Conservation (phyloP, 208 protist species). For the Wallacemonas sp. region DNA sequence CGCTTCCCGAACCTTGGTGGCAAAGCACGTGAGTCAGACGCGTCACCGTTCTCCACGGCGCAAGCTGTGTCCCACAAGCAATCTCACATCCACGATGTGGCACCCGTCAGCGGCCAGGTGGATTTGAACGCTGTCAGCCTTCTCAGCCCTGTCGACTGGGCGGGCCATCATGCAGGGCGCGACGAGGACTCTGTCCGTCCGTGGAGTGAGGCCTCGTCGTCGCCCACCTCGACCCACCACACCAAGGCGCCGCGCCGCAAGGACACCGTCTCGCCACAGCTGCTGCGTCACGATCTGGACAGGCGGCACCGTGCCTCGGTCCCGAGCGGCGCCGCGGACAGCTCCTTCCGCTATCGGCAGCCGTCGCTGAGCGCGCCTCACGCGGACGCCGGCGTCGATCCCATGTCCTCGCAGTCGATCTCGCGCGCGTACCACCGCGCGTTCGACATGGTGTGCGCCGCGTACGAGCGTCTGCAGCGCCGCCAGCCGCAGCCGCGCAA, state of each 20-base stretch:
- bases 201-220: conserved; percentile 9
- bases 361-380: neutral
- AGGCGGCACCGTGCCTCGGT: too few species aligned
- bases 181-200: neutral
- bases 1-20: conserved; percentile 38
- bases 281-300: neutral
- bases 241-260: neutral
- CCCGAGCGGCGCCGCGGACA: neutral
- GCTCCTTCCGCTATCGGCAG: neutral
- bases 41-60: neutral
- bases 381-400: too few species aligned
- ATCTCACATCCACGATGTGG: neutral
- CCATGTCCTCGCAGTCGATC: neutral
- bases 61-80: neutral
- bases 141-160: conserved; percentile 10
- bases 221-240: neutral
- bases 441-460: conserved; percentile 40
- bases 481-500: neutral
- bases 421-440: conserved; percentile 19
- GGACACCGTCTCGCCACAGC: conserved; percentile 1
- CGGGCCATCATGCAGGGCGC: too few species aligned
- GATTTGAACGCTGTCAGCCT: neutral
- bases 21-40: neutral
- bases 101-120: neutral
- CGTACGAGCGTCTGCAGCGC: conserved; percentile 27